Conservation (phyloP, 169 alveolate species). For the Babesia ovata region DNA sequence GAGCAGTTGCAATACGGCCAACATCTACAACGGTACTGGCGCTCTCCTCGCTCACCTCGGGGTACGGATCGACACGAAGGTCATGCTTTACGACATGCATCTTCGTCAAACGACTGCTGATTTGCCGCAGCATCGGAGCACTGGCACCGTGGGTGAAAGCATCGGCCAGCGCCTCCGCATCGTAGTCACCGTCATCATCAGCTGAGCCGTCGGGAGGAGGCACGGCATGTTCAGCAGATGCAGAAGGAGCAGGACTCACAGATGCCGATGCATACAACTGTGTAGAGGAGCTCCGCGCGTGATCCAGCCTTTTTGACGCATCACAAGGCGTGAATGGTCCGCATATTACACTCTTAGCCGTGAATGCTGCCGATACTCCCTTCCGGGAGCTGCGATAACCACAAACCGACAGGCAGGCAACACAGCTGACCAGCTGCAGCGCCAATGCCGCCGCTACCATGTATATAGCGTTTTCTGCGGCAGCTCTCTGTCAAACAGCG, state of each 20-base stretch:
- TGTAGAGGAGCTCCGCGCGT: too few relatives aligned
- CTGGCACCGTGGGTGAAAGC: conserved; percentile 26
- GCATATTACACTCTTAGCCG: too few relatives aligned
- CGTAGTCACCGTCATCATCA: not conserved
- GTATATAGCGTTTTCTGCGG: not conserved
- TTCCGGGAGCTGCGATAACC: not conserved
- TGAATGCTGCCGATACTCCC: not conserved
- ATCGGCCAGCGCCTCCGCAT: conserved; percentile 10
- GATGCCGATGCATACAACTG: too few relatives aligned
- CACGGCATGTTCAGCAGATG: too few relatives aligned
- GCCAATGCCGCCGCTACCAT: not conserved
- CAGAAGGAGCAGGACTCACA: too few relatives aligned
- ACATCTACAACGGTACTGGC: not conserved
- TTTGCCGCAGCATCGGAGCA: conserved; percentile 34
- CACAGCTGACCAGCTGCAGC: not conserved
- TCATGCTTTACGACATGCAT: not conserved
- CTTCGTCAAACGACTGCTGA: conserved; percentile 31
- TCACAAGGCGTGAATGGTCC: too few relatives aligned
- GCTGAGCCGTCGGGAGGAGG: not conserved
- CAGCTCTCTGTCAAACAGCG: too few relatives aligned
- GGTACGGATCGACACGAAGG: conserved; percentile 31
- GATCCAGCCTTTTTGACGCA: too few relatives aligned
- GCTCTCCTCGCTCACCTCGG: conserved; percentile 22
- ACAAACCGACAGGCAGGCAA: not conserved
- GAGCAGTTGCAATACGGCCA: conserved; percentile 1